Evolutionary conservation across 2,329 filamentous ascomycete species (phyloP).

Genomic region (Fusarium sp.): DNA sequence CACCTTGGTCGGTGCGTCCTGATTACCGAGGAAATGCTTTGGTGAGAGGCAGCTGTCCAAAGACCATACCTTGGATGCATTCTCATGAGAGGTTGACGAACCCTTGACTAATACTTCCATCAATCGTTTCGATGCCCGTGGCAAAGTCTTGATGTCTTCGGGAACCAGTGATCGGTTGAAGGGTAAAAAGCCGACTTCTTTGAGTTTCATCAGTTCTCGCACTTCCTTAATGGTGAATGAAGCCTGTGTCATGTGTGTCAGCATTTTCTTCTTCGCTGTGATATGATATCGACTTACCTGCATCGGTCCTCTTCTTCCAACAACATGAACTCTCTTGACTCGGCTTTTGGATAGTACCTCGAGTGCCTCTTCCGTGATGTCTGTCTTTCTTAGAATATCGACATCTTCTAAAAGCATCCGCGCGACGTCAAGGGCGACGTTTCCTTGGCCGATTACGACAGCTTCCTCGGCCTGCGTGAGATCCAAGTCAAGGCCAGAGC

Average conservation of each 20-base stretch:
- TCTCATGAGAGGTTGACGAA: conserved; percentile 64
- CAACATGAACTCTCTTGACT: conserved; percentile 84
- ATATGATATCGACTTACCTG: conserved; percentile 69
- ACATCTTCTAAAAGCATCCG: conserved; percentile 85
- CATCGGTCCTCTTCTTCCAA: conserved; percentile 89
- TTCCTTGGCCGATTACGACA: conserved; percentile 92
- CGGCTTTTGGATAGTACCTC: conserved; percentile 78
- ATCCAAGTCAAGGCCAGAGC: conserved; percentile 78
- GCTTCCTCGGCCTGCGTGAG: conserved; percentile 83
- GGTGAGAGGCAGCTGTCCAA: conserved; percentile 89
- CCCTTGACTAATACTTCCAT: conserved; percentile 87
- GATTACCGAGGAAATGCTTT: conserved; percentile 70
- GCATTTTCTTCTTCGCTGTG: not conserved
- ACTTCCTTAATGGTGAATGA: conserved; percentile 96
- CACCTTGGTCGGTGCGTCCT: conserved; percentile 63
- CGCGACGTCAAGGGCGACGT: conserved; percentile 94
- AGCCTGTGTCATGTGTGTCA: conserved; percentile 65
- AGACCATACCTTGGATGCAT: conserved; percentile 79
- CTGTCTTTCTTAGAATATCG: conserved; percentile 80
- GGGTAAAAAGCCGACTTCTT: conserved; percentile 77
- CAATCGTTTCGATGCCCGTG: conserved; percentile 80
- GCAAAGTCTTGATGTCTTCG: conserved; percentile 74
- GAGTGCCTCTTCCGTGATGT: conserved; percentile 89
- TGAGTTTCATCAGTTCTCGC: conserved; percentile 86
- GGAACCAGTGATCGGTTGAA: conserved; percentile 77